Base-by-base conservation (phyloP, 805 yeast genomes). In the Candida tammaniensis region DNA sequence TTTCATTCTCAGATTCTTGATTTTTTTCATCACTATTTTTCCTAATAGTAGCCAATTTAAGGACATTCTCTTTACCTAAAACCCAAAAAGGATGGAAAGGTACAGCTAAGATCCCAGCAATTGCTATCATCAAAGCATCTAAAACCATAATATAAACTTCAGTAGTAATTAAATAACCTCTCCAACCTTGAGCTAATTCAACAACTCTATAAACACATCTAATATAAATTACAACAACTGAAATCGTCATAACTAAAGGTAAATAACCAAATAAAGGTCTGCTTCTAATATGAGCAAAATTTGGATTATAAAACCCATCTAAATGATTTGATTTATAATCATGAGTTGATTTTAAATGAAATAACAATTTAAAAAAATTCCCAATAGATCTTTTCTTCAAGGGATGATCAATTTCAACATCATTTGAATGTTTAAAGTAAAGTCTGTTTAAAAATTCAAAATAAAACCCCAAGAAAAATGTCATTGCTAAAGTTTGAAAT, bases 71-170 rank as follows among this genome's bases (percentile, higher is more conserved):
- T 4, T 40, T 24, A 15, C 72, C 70, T 30, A 63, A 51, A 1
- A 54, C 62, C 44, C 54, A 52, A 5, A 54, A 55, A 5, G 70
- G 72, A 44, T 64, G 72, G 59, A 64, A 65, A 1, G 61, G 59
- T 23, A 62, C 38, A 28, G 64, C 59, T 7, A 62, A 40, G 12
- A 64, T 27, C 6, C 68, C 69, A 7, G 61, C 56, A 16, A 61
- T 36, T 3, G 65, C 59, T 24, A 64, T 51, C 68, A 66, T 57
- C 3, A 50, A 30, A 0, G 70, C 68, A 42, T 66, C 72, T 27
- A 66, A 55, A 3, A 53, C 54, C 65, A 64, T 57, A 22, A 66
- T 31, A 42, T 40, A 64, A 4, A 53, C 59, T 41, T 66, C 72
- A 40, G 61, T 64, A 1, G 47, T 41, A 22, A 61, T 53, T 35